These are phyloP conservation scores for Hanseniaspora uvarum DNA, from an alignment of 1,139 yeast species.

Conservation along the genomic window DNA sequence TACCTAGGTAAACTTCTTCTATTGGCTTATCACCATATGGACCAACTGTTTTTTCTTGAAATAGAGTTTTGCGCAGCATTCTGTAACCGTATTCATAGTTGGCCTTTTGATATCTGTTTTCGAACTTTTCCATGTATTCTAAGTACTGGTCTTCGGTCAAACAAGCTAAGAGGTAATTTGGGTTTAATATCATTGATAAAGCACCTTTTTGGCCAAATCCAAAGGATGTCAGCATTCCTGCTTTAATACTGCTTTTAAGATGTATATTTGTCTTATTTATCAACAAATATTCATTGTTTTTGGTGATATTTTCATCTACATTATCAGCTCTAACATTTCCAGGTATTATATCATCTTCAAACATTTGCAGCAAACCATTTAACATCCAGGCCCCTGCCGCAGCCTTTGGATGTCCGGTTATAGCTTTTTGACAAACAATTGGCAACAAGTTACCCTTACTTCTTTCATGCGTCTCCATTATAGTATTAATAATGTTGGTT, in stretches of 20 bases:
- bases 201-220: slow-evolving; percentile 98
- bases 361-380: slow-evolving; percentile 84
- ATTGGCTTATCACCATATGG: slow-evolving; percentile 44
- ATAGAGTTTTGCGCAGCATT: slow-evolving; percentile 71
- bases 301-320: slow-evolving; percentile 56
- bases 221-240: slow-evolving; percentile 87
- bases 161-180: slow-evolving; percentile 76
- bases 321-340: slow-evolving; percentile 95
- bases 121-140: slow-evolving; percentile 55
- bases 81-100: slow-evolving; percentile 89
- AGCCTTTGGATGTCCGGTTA: slow-evolving; percentile 98
- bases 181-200: slow-evolving; percentile 73
- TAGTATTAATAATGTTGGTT: slow-evolving; percentile 67
- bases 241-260: slow-evolving; percentile 68
- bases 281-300: slow-evolving; percentile 66
- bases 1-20: slow-evolving; percentile 84
- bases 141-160: slow-evolving; percentile 57
- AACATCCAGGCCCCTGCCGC: slow-evolving; percentile 99
- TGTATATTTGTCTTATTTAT: slow-evolving; percentile 81
- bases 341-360: slow-evolving; percentile 80
- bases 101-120: slow-evolving; percentile 69
- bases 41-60: slow-evolving; percentile 81
- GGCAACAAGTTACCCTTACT: slow-evolving; percentile 84
- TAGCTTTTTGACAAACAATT: slow-evolving; percentile 90
- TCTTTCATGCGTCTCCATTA: slow-evolving; percentile 86